Percentiles rank a stretch among this genome's conserved stretches.
Conservation (phyloP, 768 basidiomycete species). For the Pleurotus djamor region DNA sequence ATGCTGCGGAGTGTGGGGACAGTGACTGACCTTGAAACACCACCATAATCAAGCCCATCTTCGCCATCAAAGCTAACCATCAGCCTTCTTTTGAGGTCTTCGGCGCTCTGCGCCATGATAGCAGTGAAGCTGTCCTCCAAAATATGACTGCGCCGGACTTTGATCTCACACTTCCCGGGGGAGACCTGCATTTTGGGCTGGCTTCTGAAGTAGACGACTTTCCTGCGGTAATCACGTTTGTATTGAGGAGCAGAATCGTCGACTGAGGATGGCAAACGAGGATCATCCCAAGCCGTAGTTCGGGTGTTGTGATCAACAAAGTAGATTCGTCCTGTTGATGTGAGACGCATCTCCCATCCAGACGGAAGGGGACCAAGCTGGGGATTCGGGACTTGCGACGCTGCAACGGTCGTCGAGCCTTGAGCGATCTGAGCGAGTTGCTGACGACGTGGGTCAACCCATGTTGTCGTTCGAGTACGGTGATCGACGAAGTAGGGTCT, state of each 20-base stretch:
- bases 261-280: slow-evolving; percentile 76
- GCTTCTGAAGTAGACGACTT: slow-evolving; percentile 90
- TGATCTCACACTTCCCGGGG: slow-evolving; percentile 84
- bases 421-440: slow-evolving; percentile 36
- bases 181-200: slow-evolving; percentile 81
- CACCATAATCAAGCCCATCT: slow-evolving; percentile 78
- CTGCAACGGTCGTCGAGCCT: slow-evolving; percentile 30
- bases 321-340: slow-evolving; percentile 81
- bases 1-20: background rate
- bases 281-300: slow-evolving; percentile 94
- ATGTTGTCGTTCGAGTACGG: slow-evolving; percentile 87
- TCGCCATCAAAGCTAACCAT: slow-evolving; percentile 80
- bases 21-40: slow-evolving; percentile 59
- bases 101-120: slow-evolving; percentile 77
- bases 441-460: slow-evolving; percentile 80
- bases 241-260: slow-evolving; percentile 94
- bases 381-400: slow-evolving; percentile 47
- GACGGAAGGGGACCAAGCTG: slow-evolving; percentile 82
- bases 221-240: slow-evolving; percentile 89
- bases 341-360: slow-evolving; percentile 95
- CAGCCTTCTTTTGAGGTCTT: slow-evolving; percentile 66
- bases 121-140: slow-evolving; percentile 86
- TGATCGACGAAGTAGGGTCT: slow-evolving; percentile 65
- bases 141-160: slow-evolving; percentile 75
- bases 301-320: slow-evolving; percentile 92